Base-by-base conservation (phyloP, 257 asterid species). In the Nicotiana otophora region DNA sequence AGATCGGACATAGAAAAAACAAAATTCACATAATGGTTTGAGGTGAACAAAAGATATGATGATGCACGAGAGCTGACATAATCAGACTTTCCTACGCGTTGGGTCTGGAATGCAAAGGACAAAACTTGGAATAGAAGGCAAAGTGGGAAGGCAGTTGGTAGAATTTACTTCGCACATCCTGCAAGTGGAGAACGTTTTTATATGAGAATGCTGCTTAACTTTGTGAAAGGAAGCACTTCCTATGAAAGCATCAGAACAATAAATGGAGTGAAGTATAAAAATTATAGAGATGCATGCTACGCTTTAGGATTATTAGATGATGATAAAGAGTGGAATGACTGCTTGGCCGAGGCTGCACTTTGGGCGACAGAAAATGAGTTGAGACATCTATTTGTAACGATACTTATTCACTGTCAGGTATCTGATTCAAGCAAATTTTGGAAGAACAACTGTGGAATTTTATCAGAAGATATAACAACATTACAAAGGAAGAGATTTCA, bases 11-110 rank as follows among this genome's bases (percentile, higher is more conserved):
- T 30, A 9, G 26, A 20, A 9, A 26, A 62, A 6, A 55, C 17
- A 39, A 60, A 16, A 0, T 42, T 58, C 19, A 80, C 14, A 1
- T n/a, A 19, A 78, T 60, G 10, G 28, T 30, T 54, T 15, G 4
- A 31, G 26, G 5, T 12, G 53, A 51, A 77, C 98, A 63, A 26
- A 63, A 30, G 28, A 63, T 4, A 20, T 10, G 15, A 10, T 6
- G 39, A 28, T 64, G n/a, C 10, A 5, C 0, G 12, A 30, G 26
- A 16, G 1, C 75, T 15, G 20, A 66, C 26, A 17, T 33, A 7
- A 33, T 65, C 46, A 0, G 7, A 66, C 2, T 42, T 15, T 33
- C 39, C 23, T 7, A 66, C 7, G 0, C 7, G 2, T 64, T 28
- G 72, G 42, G 72, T 14, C 0, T 65, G 68, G 72, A 7, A 65